Evolutionary conservation across 2,329 filamentous ascomycete genomes (phyloP).

Genomic region (Aspergillus sp.): DNA sequence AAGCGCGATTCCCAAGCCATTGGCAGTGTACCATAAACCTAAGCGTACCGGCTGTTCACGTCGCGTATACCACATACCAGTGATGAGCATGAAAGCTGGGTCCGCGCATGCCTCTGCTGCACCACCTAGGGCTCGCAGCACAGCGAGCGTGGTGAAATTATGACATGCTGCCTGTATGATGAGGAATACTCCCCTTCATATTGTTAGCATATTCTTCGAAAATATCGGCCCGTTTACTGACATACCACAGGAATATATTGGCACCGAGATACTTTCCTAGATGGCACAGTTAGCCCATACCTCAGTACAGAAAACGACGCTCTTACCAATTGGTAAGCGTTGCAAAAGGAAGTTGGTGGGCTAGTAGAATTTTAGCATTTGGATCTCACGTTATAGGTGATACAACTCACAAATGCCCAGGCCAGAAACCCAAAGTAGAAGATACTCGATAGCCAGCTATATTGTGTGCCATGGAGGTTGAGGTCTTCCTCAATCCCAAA

Average conservation of each 20-base stretch:
- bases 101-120: constrained; percentile 60
- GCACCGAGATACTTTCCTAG: constrained; percentile 55
- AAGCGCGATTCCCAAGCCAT: constrained; percentile 61
- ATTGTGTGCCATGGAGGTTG: constrained; percentile 58
- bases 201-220: not conserved
- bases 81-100: constrained; percentile 65
- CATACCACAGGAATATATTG: constrained; percentile 60
- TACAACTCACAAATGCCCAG: constrained; percentile 47
- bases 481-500: constrained; percentile 64
- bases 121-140: constrained; percentile 59
- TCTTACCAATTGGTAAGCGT: constrained; percentile 51
- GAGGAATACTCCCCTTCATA: constrained; percentile 48
- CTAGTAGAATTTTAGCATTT: not conserved
- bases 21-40: constrained; percentile 61
- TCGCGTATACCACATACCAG: constrained; percentile 66
- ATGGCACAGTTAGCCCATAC: not conserved
- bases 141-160: constrained; percentile 58
- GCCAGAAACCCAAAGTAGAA: constrained; percentile 60
- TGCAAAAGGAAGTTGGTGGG: constrained; percentile 58
- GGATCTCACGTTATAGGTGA: no score
- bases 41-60: constrained; percentile 63
- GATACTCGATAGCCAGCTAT: constrained; percentile 57
- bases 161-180: constrained; percentile 57
- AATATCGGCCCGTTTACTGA: not conserved
- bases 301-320: no score